Base-by-base conservation (phyloP, 2,329 filamentous ascomycete genomes). In the Cercospora sp. region DNA sequence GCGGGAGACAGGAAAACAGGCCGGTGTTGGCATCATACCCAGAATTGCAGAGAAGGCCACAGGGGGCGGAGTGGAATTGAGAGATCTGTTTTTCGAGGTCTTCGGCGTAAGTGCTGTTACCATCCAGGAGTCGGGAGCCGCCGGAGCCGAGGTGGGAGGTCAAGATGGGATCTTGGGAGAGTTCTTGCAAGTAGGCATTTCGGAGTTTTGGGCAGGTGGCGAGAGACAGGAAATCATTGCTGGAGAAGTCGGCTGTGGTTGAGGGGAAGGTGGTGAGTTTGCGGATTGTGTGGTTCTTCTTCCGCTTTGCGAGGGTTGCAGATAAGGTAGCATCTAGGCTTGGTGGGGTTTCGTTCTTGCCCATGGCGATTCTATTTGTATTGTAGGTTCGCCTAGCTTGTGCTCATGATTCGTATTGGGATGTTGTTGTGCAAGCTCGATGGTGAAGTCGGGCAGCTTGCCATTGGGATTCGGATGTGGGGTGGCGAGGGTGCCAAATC, bases 141-240 rank as follows among this genome's bases (percentile, higher is more conserved):
- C 85, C 83, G 60, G 85, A 85, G 28, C 86, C 84, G 24, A 89
- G 82, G 0, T 79, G 69, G 0, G 78, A 73, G 57, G 37, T 24
- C 10, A 69, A 21, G 28, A 68, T 51, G 28, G 78, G 75, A 45
- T 80, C 68, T 28, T 24, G 21, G 5, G 61, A 63, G n/a, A 87
- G 76, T 68, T 86, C 84, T 6, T 80, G 65, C 8, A 88, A 77
- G 70, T 84, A 89, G 1, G 80, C 78, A 3, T 78, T 62, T 5
- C 83, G 83, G n/a, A 88, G 81, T 4, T 76, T 74, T 0, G 79
- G 74, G 7, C 82, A 85, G 0, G 79, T 82, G 1, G 81, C 84
- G 3, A 90, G 79, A 0, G 87, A 89, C 10, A 90, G 83, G 69
- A 90, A 89, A 76, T 90, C 88, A 76, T 89, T 90, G 58, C 87